Percentiles rank a stretch among this genome's conserved stretches.
These are phyloP conservation scores for Marasmius tenuissimus DNA, from an alignment of 1,284 basidiomycete genomes.

Conservation along the genomic window DNA sequence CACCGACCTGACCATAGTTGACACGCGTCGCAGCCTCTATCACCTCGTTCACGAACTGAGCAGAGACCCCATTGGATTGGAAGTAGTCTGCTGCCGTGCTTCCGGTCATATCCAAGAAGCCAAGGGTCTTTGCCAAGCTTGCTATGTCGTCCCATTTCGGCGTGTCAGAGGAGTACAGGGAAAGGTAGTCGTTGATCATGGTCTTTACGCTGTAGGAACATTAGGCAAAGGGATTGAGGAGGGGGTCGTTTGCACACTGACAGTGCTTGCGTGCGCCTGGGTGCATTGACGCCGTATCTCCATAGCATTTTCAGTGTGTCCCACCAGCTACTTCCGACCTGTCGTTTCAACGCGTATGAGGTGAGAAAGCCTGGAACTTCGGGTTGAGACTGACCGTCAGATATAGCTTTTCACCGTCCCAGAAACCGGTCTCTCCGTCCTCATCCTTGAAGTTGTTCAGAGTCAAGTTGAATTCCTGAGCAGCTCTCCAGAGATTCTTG, in stretches of 20 bases:
- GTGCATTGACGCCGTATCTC: constrained; percentile 80
- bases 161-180: constrained; percentile 59
- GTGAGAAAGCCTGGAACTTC: constrained; percentile 24
- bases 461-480: constrained; percentile 77
- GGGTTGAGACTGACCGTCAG: constrained; percentile 50
- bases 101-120: constrained; percentile 52
- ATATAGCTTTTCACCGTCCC: constrained; percentile 81
- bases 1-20: constrained; percentile 83
- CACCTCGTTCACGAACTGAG: constrained; percentile 73
- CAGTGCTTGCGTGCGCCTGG: constrained; percentile 59
- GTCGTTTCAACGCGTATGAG: background rate
- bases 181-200: constrained; percentile 55
- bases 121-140: constrained; percentile 52
- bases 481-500: constrained; percentile 81
- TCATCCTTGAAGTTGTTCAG: constrained; percentile 54
- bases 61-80: constrained; percentile 51
- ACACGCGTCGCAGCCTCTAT: constrained; percentile 84
- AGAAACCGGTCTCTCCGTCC: constrained; percentile 61
- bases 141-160: constrained; percentile 68
- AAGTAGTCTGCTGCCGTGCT: constrained; percentile 66
- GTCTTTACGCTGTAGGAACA: constrained; percentile 48
- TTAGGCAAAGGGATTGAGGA: constrained; percentile 3
- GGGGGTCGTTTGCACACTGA: constrained; percentile 30
- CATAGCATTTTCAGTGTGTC: constrained; percentile 71
- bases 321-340: constrained; percentile 58